Conservation (phyloP, 2,329 filamentous ascomycete species). For the Diaporthe vexans region DNA sequence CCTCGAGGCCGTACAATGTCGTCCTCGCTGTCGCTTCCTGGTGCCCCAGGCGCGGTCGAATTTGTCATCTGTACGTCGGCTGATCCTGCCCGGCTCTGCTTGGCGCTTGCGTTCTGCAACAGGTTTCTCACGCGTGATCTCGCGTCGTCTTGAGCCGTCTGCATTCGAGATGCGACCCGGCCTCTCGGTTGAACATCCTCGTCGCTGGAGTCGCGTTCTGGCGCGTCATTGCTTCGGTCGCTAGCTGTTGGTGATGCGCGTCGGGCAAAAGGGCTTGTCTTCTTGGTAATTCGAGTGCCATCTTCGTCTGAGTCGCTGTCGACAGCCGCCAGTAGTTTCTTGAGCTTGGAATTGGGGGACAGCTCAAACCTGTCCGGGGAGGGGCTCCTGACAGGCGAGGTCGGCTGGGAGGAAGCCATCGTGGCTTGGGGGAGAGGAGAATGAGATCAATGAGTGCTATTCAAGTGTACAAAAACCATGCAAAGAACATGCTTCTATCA, state of each 20-base stretch:
- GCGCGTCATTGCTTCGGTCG: slow-evolving; percentile 31
- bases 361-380: slow-evolving; percentile 61
- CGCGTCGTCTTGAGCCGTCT: slow-evolving; percentile 53
- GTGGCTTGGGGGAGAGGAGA: slow-evolving; percentile 38
- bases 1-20: slow-evolving; percentile 70
- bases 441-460: slow-evolving; percentile 4
- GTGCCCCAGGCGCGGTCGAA: slow-evolving; percentile 43
- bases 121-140: slow-evolving; percentile 60
- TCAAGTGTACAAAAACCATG: slow-evolving; percentile 6
- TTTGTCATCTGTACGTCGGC: slow-evolving; percentile 44
- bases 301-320: slow-evolving; percentile 66
- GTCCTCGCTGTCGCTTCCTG: slow-evolving; percentile 62
- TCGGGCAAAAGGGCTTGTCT: slow-evolving; percentile 35
- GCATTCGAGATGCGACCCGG: slow-evolving; percentile 75
- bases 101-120: slow-evolving; percentile 52
- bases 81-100: slow-evolving; percentile 16
- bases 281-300: slow-evolving; percentile 36
- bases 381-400: slow-evolving; percentile 59
- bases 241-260: slow-evolving; percentile 26
- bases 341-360: slow-evolving; percentile 69
- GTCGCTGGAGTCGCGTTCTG: slow-evolving; percentile 46
- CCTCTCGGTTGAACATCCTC: slow-evolving; percentile 70
- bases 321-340: slow-evolving; percentile 65
- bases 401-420: slow-evolving; percentile 65
- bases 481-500: slow-evolving; percentile 15